These are phyloP conservation scores for Tuctoria greenei DNA, from an alignment of 176 grass and related monocot species.

Conservation along the genomic window DNA sequence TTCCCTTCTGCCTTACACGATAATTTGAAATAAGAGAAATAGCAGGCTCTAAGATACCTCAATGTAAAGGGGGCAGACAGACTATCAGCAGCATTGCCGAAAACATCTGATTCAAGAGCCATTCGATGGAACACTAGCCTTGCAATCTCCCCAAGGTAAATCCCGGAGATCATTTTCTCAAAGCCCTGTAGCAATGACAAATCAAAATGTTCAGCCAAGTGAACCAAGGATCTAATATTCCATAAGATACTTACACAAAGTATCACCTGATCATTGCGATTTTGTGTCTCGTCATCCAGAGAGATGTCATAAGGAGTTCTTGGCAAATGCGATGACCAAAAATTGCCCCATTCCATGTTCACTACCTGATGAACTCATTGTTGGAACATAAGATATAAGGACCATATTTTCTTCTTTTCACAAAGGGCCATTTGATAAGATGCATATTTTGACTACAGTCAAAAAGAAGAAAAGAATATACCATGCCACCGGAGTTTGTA, in stretches of 20 bases:
- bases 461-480: constrained; percentile 51
- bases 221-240: background rate
- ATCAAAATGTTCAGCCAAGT: background rate
- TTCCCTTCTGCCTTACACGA: background rate
- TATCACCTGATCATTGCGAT: constrained; percentile 78
- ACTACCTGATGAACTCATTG: constrained; percentile 61
- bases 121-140: constrained; percentile 70
- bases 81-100: constrained; percentile 55
- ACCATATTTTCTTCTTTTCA: background rate
- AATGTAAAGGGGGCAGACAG: constrained; percentile 68
- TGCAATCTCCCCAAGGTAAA: constrained; percentile 90
- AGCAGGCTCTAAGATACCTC: constrained; percentile 44
- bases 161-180: constrained; percentile 97
- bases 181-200: constrained; percentile 57
- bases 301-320: constrained; percentile 80
- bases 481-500: constrained; percentile 88
- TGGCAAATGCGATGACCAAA: constrained; percentile 95
- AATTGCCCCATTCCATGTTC: constrained; percentile 99
- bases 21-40: background rate
- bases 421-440: constrained; percentile 5
- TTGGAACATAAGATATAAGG: constrained; percentile 20
- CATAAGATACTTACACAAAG: background rate
- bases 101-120: constrained; percentile 71
- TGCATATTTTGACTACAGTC: constrained; percentile 18
- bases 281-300: constrained; percentile 74